Evolutionary conservation across 1,284 basidiomycete species (phyloP).

Genomic region (Thecaphora thlaspeos): DNA sequence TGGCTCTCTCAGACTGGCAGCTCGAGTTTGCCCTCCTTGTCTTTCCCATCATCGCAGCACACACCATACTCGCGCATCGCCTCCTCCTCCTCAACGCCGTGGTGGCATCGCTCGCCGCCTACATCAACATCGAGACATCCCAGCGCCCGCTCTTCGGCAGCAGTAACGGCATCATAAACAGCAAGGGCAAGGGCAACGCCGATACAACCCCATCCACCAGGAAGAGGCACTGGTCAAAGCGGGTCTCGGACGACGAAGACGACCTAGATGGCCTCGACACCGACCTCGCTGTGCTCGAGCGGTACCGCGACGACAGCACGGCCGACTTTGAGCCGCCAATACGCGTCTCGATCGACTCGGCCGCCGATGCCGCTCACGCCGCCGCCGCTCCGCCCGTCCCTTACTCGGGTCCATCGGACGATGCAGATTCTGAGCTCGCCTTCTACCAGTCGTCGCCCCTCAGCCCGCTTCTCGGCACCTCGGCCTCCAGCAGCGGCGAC

Average conservation of each 20-base stretch:
- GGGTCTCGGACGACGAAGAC: conserved; percentile 28
- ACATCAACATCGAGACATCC: neutral
- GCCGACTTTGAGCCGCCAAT: conserved; percentile 19
- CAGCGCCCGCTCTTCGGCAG: no score
- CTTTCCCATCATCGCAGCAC: conserved; percentile 73
- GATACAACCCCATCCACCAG: neutral
- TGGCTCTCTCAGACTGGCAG: conserved; percentile 18
- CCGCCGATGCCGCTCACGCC: conserved; percentile 40
- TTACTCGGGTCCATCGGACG: conserved; percentile 12
- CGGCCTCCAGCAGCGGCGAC: conserved; percentile 3
- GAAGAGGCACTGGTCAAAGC: conserved; percentile 38
- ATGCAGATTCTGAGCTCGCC: neutral
- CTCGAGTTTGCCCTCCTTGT: conserved; percentile 70
- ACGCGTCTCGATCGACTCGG: conserved; percentile 43
- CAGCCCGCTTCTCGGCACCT: neutral
- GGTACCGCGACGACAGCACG: no score
- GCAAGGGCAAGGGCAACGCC: neutral
- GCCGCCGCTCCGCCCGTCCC: conserved; percentile 27
- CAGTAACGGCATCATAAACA: neutral
- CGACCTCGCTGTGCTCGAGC: no score
- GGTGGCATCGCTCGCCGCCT: conserved; percentile 20
- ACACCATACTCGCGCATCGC: conserved; percentile 71
- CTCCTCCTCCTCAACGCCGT: conserved; percentile 66
- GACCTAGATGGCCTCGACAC: conserved; percentile 6
- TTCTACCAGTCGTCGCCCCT: neutral